Conservation (phyloP, 2,329 filamentous ascomycete genomes). For the Mycosphaerella arachidis region DNA sequence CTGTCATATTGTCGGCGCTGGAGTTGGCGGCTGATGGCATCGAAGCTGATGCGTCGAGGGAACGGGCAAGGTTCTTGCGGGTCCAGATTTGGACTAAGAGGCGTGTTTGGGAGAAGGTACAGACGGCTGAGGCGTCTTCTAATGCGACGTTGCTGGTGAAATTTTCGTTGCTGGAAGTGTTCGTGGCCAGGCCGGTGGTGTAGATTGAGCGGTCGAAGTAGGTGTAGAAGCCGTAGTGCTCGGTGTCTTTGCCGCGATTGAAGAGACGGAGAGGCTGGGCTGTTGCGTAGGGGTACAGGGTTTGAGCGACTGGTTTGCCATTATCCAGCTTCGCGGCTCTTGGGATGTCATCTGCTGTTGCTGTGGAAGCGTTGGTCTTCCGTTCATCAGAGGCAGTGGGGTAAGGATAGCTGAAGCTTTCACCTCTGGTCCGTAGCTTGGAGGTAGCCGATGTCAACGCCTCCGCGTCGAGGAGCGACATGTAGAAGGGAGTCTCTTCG, state of each 20-base stretch:
- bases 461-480: slow-evolving; percentile 58
- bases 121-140: slow-evolving; percentile 24
- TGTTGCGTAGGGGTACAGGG: slow-evolving; percentile 63
- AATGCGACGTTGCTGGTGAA: slow-evolving; percentile 17
- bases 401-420: slow-evolving; percentile 25
- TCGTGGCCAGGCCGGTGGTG: slow-evolving; percentile 56
- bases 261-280: slow-evolving; percentile 78
- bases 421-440: slow-evolving; percentile 19
- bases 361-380: slow-evolving; percentile 37
- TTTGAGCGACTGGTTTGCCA: slow-evolving; percentile 67
- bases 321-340: slow-evolving; percentile 59
- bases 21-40: slow-evolving; percentile 16
- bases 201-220: slow-evolving; percentile 89
- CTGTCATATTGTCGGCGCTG: slow-evolving; percentile 44
- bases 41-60: neutral
- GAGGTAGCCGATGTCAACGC: slow-evolving; percentile 22
- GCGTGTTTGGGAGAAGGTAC: slow-evolving; percentile 57
- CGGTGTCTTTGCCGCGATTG: slow-evolving; percentile 71
- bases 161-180: slow-evolving; percentile 17
- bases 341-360: slow-evolving; percentile 56
- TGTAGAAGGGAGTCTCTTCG: slow-evolving; percentile 83
- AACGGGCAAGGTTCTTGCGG: slow-evolving; percentile 26
- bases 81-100: slow-evolving; percentile 63
- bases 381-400: slow-evolving; percentile 7
- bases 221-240: slow-evolving; percentile 91